Base-by-base conservation (phyloP, 2,329 filamentous ascomycete species). In the Tolypocladium ophioglossoides region DNA sequence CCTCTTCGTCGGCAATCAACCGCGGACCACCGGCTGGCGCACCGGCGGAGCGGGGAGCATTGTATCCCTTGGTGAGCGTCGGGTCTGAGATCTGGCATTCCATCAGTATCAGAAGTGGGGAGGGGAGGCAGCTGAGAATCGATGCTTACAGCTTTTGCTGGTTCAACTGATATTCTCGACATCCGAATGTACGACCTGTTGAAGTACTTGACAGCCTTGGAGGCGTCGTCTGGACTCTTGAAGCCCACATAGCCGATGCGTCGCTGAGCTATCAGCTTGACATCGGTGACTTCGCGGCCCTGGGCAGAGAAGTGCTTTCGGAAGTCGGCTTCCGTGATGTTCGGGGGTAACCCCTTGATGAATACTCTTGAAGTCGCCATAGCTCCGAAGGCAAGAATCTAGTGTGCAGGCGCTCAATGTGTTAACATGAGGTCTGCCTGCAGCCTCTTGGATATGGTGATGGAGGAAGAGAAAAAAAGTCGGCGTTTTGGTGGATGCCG, bases 201-300 rank as follows among this genome's bases (percentile, higher is more conserved):
- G 78, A 96, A 96, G 75, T 96, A 95, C 71, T 89, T 91, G 68
- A 95, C 87, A 47, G 94, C 92, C 66, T 85, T 82, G 55, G 82
- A 77, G 54, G 94, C 94, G 67, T 89, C 86, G 58, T 92, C 83
- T 16, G 87, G 76, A 52, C 82, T 88, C 73, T 89, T 91, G 78
- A 92, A 97, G 58, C 94, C 94, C 56, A 99, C 84, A 78, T 96
- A 99, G 63, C 91, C 94, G 71, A 99, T 96, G 62, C 91, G 83
- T 64, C 94, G 84, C 65, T 91, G 85, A 7, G 89, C 83, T 66
- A 97, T 89, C 67, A 96, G 82, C 78, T 95, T 95, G 64, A 91
- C 83, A 73, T 99, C 94, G 52, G 92, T 97, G 66, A 96, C 83
- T 59, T 87, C 77, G 58, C 82, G 82, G 58, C 85, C 86, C 63